These are phyloP conservation scores for Lactuca sativa DNA, from an alignment of 129 eudicot genomes.

Conservation along the genomic window DNA sequence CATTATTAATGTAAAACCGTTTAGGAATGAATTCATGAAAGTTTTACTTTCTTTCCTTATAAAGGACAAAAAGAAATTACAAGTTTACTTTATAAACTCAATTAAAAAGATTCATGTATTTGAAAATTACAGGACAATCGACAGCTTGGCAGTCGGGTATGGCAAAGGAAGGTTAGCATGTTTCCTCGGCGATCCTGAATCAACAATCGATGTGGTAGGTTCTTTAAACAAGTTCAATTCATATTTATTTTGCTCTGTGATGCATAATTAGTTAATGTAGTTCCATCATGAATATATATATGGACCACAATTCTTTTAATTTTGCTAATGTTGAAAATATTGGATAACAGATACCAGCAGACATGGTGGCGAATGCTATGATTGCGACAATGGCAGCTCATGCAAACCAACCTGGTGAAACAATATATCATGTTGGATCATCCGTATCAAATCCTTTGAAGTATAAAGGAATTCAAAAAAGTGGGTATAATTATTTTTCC, in stretches of 20 bases:
- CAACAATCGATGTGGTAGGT: constrained; percentile 40
- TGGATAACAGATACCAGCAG: constrained; percentile 47
- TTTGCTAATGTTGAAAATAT: neutral
- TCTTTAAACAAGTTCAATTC: neutral
- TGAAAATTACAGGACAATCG: constrained; percentile 44
- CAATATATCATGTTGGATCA: constrained; percentile 54
- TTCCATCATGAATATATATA: neutral
- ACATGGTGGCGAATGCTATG: constrained; percentile 60
- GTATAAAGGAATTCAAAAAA: constrained; percentile 23
- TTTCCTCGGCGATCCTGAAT: constrained; percentile 48
- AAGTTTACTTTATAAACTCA: neutral
- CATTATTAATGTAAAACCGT: no score
- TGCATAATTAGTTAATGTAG: neutral
- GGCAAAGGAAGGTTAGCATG: constrained; percentile 46
- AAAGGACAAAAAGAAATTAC: neutral
- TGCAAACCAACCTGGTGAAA: constrained; percentile 29
- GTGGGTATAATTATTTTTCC: constrained; percentile 35
- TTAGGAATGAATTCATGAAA: neutral
- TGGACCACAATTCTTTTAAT: neutral
- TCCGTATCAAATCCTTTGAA: constrained; percentile 48
- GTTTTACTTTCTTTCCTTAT: no score
- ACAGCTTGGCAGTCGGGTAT: constrained; percentile 47
- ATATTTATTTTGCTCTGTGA: neutral
- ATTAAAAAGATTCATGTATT: neutral
- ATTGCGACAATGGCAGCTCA: constrained; percentile 44